Conservation (phyloP, 2,329 filamentous ascomycete genomes). For the Xylaria sp. region DNA sequence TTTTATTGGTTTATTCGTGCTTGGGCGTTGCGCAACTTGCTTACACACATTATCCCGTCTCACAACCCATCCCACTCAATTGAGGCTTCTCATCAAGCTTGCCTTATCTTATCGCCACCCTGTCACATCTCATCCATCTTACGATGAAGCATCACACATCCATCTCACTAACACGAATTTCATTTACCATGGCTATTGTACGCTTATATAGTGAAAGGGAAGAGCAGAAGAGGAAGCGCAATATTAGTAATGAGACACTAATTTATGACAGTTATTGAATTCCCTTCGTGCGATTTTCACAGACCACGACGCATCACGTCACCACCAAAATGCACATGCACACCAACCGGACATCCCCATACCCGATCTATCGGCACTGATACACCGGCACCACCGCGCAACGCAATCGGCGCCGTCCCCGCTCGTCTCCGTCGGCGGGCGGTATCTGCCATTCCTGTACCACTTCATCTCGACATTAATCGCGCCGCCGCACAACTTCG, state of each 20-base stretch:
- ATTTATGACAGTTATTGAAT: constrained; percentile 33
- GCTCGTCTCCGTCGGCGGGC: constrained; percentile 56
- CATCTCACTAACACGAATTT: background rate
- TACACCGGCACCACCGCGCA: constrained; percentile 52
- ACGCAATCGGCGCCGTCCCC: constrained; percentile 51
- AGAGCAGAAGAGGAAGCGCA: background rate
- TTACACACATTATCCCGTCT: background rate
- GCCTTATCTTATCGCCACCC: constrained; percentile 36
- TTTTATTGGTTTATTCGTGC: background rate
- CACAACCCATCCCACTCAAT: background rate
- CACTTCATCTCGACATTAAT: constrained; percentile 59
- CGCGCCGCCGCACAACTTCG: constrained; percentile 52
- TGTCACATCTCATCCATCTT: constrained; percentile 16
- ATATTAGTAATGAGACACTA: background rate
- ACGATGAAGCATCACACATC: constrained; percentile 11
- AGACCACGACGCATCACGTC: constrained; percentile 17
- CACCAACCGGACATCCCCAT: constrained; percentile 47
- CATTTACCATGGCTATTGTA: background rate
- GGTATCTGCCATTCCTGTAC: constrained; percentile 62
- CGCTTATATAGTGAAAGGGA: background rate
- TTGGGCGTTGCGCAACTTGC: background rate
- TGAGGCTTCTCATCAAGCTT: background rate
- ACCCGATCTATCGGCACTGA: constrained; percentile 53
- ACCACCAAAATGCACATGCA: constrained; percentile 20
- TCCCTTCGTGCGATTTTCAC: constrained; percentile 26